Evolutionary conservation across 1,139 yeast genomes (phyloP).

Genomic region (Trichomonascaceae sp.): DNA sequence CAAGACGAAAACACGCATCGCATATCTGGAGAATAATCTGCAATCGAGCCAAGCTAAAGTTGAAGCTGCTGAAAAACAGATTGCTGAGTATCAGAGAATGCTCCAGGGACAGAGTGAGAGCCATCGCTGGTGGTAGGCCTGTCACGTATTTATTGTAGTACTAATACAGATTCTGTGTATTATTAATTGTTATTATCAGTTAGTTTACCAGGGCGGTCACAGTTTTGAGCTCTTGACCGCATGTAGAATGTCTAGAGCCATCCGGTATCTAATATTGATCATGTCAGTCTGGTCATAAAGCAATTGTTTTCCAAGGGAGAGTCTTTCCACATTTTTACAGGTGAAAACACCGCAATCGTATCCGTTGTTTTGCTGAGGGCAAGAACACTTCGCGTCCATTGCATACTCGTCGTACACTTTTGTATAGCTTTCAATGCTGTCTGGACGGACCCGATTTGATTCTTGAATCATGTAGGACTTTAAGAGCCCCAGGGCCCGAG

Average conservation of each 20-base stretch:
- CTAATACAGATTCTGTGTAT: background rate
- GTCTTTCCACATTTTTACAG: conserved; percentile 59
- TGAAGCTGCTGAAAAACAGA: conserved; percentile 29
- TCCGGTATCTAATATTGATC: conserved; percentile 50
- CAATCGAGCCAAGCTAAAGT: conserved; percentile 31
- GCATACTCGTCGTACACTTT: conserved; percentile 16
- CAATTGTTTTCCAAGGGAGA: conserved; percentile 37
- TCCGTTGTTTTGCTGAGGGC: conserved; percentile 86
- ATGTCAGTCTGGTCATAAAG: conserved; percentile 60
- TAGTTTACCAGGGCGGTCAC: background rate
- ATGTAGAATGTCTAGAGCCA: conserved; percentile 39
- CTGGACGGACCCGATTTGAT: conserved; percentile 18
- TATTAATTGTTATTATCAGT: conserved; percentile 1
- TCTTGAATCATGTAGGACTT: conserved; percentile 32
- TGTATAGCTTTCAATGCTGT: conserved; percentile 26
- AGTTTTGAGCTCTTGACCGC: conserved; percentile 4
- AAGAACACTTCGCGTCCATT: conserved; percentile 20
- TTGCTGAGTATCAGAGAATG: conserved; percentile 13
- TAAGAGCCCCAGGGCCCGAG: conserved; percentile 38
- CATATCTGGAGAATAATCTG: conserved; percentile 54
- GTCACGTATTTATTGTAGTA: background rate
- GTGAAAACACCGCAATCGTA: conserved; percentile 94
- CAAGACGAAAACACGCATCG: conserved; percentile 46
- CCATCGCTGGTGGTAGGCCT: conserved; percentile 4
- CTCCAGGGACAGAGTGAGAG: background rate